phyloP scores from a whole-genome alignment of 352 stramenopile species.

The Pythium rhizo-oryzae region DNA sequence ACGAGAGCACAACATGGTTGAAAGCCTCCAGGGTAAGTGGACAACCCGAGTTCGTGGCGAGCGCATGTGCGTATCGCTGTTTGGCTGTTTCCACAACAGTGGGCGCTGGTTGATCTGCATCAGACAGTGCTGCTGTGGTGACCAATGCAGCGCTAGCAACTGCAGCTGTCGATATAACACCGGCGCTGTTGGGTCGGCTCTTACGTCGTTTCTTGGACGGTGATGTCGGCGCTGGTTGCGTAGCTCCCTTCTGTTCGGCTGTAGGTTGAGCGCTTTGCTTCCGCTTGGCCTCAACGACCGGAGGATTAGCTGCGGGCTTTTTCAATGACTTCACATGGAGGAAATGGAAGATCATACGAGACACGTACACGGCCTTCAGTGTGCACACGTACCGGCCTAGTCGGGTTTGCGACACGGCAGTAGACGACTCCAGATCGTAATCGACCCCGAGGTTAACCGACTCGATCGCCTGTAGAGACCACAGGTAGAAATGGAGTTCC shows the following conservation, averaged over 20 bases:
- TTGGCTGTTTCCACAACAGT: constrained; percentile 19
- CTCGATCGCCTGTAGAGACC: constrained; percentile 54
- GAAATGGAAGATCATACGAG: constrained; percentile 47
- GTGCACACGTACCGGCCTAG: constrained; percentile 40
- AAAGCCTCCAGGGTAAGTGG: constrained; percentile 57
- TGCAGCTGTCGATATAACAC: not conserved
- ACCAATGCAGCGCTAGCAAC: not conserved
- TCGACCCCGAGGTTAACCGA: constrained; percentile 47
- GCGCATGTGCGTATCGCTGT: constrained; percentile 13
- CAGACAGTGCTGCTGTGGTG: not conserved
- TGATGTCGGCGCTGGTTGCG: constrained; percentile 7
- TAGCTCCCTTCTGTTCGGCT: not conserved
- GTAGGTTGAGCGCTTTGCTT: not conserved
- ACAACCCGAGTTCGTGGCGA: constrained; percentile 35
- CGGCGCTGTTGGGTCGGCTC: constrained; percentile 23
- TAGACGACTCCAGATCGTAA: constrained; percentile 31
- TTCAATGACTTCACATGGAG: constrained; percentile 41
- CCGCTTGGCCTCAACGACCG: not conserved
- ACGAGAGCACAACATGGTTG: constrained; percentile 50
- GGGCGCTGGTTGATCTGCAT: not conserved
- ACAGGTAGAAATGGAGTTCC: constrained; percentile 59
- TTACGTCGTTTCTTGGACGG: constrained; percentile 39
- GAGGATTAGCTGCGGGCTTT: constrained; percentile 21
- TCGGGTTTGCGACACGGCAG: constrained; percentile 8
- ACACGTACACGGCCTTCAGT: constrained; percentile 57